Evolutionary conservation across 1,284 basidiomycete genomes (phyloP), one percentile per base, ranked within the genome.

Genomic region (Cystobasidiaceae sp.): DNA sequence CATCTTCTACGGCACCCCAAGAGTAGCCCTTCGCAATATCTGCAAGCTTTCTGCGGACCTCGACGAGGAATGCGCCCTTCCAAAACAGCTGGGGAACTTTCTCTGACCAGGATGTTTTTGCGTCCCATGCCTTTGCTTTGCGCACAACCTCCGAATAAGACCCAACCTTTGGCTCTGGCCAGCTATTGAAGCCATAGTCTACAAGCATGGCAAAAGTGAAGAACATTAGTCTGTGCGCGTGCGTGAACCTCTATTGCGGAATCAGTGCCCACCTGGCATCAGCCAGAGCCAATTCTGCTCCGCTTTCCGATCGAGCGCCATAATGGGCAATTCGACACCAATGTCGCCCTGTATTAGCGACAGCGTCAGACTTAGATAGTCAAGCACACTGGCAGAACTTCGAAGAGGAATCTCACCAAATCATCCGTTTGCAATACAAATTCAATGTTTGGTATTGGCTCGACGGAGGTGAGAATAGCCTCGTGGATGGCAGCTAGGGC

Each of bases 401-500:
- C 15, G 27, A 25, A 8, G 15, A 11, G 43, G 3, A 23, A 6
- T 17, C 49, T 15, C 5, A 55, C 65, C 57, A 48, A 3, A 37
- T 67, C 65, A 39, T 60, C 59, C 3, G 65, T 67, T 21, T 61
- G 57, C 0, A 77, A 59, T 0, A 76, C 75, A 41, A 77, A 76
- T 71, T 78, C 76, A 45, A 77, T 64, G 62, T 76, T 71, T n/a
- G 75, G 75, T 2, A 77, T 45, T 8, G 75, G 72, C 59, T 77
- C 76, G 27, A 69, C 49, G 13, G 72, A 71, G 8, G 72, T 74
- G 46, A 74, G 48, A 9, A 76, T 44, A 3, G 74, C 73, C 15
- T 71, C 68, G 66, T 76, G 69, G 21, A 76, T 67, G 6, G 69
- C 57, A 9, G 73, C 74, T 4, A 76, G 69, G 4, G 70, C 66